phyloP scores from a whole-genome alignment of 352 stramenopile genomes.

The Blastocystis sp. region DNA sequence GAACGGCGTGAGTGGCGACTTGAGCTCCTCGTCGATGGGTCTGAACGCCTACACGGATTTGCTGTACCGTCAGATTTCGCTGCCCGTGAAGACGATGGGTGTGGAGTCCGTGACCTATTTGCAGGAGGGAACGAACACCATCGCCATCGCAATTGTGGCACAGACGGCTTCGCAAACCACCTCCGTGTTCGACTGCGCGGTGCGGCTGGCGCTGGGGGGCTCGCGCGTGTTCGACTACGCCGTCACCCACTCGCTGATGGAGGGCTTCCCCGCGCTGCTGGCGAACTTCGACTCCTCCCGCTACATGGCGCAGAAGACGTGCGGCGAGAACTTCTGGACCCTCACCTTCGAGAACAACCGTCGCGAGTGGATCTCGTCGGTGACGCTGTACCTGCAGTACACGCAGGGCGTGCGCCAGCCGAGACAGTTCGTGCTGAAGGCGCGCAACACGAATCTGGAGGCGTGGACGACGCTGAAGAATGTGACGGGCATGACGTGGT shows the following conservation, averaged over 20 bases:
- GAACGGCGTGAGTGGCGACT: constrained; percentile 13
- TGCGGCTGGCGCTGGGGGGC: neutral
- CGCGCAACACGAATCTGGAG: neutral
- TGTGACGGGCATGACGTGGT: neutral
- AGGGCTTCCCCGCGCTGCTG: neutral
- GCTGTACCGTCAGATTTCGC: constrained; percentile 4
- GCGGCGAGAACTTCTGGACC: neutral
- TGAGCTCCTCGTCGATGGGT: neutral
- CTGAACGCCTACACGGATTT: neutral
- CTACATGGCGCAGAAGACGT: neutral
- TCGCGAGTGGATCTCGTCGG: constrained; percentile 45
- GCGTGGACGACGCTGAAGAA: neutral
- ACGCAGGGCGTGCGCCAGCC: neutral
- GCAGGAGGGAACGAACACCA: constrained; percentile 27
- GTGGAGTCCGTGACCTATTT: neutral
- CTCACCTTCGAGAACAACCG: constrained; percentile 17
- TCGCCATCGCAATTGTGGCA: constrained; percentile 34
- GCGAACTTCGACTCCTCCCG: neutral
- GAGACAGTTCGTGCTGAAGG: constrained; percentile 16
- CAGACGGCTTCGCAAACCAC: neutral
- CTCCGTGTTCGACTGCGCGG: constrained; percentile 4
- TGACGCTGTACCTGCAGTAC: neutral
- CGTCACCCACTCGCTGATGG: neutral
- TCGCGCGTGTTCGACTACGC: constrained; percentile 26
- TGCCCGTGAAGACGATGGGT: neutral